These are phyloP conservation scores for Cytidiella melzeri DNA, from an alignment of 768 basidiomycete genomes.

Conservation along the genomic window DNA sequence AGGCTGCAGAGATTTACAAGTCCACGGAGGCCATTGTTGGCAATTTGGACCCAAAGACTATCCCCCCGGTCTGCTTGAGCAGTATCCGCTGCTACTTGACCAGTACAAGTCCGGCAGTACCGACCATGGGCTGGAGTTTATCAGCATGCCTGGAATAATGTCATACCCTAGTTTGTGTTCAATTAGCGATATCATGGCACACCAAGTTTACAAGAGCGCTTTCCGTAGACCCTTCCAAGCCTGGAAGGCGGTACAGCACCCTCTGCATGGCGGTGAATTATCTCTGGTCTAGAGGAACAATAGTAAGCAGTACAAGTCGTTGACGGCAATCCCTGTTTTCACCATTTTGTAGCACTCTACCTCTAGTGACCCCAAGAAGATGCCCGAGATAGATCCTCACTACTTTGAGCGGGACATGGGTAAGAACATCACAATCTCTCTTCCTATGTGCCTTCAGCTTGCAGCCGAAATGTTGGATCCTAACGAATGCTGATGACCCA, in stretches of 20 bases:
- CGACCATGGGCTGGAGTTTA: constrained; percentile 19
- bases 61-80: constrained; percentile 18
- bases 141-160: constrained; percentile 13
- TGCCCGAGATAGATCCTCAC: constrained; percentile 24
- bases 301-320: too few species aligned
- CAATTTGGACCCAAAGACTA: neutral
- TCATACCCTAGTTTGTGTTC: neutral
- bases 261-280: constrained; percentile 20
- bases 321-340: neutral
- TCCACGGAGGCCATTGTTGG: constrained; percentile 4
- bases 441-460: neutral
- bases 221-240: constrained; percentile 10
- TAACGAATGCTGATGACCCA: too few species aligned
- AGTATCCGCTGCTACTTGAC: constrained; percentile 20
- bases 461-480: too few species aligned
- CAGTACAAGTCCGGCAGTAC: constrained; percentile 12
- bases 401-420: constrained; percentile 26
- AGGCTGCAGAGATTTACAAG: neutral
- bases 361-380: constrained; percentile 18
- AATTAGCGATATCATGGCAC: neutral
- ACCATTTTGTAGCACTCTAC: constrained; percentile 15
- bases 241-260: constrained; percentile 22
- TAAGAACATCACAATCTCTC: neutral
- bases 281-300: constrained; percentile 26
- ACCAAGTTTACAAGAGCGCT: neutral